Conservation (phyloP, 2,329 filamentous ascomycete genomes). For the Venturia asperata region DNA sequence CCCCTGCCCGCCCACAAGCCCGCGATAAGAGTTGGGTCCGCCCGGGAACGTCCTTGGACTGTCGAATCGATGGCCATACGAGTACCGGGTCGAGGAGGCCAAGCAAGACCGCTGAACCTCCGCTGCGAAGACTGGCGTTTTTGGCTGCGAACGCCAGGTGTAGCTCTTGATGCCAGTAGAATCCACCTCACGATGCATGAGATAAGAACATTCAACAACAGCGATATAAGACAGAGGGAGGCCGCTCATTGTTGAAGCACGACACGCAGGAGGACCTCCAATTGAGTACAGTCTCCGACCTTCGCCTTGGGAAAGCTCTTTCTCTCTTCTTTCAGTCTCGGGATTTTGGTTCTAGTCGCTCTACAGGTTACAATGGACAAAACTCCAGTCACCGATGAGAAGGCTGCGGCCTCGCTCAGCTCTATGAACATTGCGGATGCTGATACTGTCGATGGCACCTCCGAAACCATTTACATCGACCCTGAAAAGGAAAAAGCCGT, state of each 20-base stretch:
- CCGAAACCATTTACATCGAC: slow-evolving; percentile 22
- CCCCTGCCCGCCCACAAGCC: not conserved
- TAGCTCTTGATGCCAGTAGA: not conserved
- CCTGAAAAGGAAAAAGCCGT: slow-evolving; percentile 20
- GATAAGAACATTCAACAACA: not conserved
- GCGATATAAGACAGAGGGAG: not conserved
- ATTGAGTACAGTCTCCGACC: not conserved
- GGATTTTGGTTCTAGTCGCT: not conserved
- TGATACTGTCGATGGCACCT: not conserved
- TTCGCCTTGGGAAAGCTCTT: not conserved
- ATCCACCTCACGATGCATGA: not conserved
- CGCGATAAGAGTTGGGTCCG: not conserved
- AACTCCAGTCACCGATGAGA: not conserved
- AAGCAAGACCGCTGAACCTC: not conserved
- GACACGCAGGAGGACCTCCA: not conserved
- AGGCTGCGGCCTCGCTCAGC: slow-evolving; percentile 10
- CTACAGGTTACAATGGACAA: slow-evolving; percentile 9
- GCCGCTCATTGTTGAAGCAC: not conserved
- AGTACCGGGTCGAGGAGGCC: not conserved
- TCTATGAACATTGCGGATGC: not conserved
- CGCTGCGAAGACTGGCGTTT: not conserved
- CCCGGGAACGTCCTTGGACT: not conserved
- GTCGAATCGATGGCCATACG: not conserved
- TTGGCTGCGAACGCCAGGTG: not conserved
- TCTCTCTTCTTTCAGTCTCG: not conserved